Conservation (phyloP, 148 eudicot species). For the Rhododendron molle region DNA sequence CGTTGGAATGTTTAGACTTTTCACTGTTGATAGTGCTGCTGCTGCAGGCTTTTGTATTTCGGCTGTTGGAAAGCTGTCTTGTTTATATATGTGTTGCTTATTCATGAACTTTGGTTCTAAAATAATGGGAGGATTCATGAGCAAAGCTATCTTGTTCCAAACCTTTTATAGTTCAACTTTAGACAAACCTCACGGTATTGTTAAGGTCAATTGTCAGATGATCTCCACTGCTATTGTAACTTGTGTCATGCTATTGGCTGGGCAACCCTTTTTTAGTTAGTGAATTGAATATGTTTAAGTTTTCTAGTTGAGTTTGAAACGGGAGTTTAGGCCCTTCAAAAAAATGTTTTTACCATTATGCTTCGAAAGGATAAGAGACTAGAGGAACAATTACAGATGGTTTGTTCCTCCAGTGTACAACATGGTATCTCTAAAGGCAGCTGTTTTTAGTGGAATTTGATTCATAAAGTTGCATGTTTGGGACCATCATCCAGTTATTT, state of each 20-base stretch:
- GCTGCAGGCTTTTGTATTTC: not conserved
- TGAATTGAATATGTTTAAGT: not conserved
- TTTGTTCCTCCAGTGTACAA: not conserved
- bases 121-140: not conserved
- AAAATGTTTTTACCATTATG: not conserved
- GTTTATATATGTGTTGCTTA: not conserved
- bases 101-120: not conserved
- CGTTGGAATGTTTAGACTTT: not conserved
- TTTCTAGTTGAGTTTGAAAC: not conserved
- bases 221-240: not conserved
- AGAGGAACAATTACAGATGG: not conserved
- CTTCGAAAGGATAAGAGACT: not conserved
- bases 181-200: not conserved
- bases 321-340: not conserved
- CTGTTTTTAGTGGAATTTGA: not conserved
- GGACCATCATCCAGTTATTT: not conserved
- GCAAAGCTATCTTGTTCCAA: not conserved
- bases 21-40: not conserved
- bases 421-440: not conserved
- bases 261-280: not conserved
- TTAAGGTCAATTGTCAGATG: not conserved
- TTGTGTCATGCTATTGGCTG: not conserved
- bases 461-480: not conserved
- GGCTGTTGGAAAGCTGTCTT: not conserved
- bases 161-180: not conserved